Percentiles rank a stretch among this genome's conserved stretches.
These are phyloP conservation scores for Raffaelea arxii DNA, from an alignment of 2,329 filamentous ascomycete species.

Conservation along the genomic window DNA sequence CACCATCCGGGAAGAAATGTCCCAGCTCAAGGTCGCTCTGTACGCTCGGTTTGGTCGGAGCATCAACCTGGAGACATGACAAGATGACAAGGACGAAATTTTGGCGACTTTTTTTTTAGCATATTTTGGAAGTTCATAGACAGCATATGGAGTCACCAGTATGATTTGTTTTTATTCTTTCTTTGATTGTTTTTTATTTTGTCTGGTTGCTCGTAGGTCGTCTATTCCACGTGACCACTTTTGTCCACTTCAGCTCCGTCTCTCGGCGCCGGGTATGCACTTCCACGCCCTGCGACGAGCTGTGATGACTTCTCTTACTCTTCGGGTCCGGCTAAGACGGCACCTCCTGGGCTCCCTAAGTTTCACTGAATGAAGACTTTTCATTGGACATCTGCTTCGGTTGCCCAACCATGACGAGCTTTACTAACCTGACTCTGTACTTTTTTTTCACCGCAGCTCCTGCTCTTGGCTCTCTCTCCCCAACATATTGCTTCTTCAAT, in stretches of 20 bases:
- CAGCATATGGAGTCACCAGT: neutral
- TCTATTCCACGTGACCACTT: neutral
- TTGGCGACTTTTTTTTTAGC: too few species aligned
- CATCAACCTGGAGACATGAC: slow-evolving; percentile 88
- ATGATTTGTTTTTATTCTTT: neutral
- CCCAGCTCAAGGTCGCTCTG: slow-evolving; percentile 77
- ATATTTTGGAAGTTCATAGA: too few species aligned
- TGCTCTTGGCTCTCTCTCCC: too few species aligned
- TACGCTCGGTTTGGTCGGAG: slow-evolving; percentile 93
- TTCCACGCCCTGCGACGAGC: neutral
- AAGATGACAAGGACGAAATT: neutral
- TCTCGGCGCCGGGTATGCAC: neutral
- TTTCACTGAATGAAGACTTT: too few species aligned
- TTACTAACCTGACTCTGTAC: too few species aligned
- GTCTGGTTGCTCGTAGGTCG: neutral
- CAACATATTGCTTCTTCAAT: too few species aligned
- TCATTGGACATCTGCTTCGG: too few species aligned
- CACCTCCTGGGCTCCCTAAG: too few species aligned
- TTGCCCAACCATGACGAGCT: too few species aligned
- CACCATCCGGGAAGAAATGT: slow-evolving; percentile 75
- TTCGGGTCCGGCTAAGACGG: neutral
- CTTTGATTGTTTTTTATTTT: slow-evolving; percentile 1
- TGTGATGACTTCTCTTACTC: neutral
- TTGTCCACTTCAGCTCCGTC: neutral
- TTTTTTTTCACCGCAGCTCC: too few species aligned